A percentile compares a stretch with the other conserved stretches of the same genome.
Conservation (phyloP, 441 rosid genomes). For the Codiaeum variegatum region DNA sequence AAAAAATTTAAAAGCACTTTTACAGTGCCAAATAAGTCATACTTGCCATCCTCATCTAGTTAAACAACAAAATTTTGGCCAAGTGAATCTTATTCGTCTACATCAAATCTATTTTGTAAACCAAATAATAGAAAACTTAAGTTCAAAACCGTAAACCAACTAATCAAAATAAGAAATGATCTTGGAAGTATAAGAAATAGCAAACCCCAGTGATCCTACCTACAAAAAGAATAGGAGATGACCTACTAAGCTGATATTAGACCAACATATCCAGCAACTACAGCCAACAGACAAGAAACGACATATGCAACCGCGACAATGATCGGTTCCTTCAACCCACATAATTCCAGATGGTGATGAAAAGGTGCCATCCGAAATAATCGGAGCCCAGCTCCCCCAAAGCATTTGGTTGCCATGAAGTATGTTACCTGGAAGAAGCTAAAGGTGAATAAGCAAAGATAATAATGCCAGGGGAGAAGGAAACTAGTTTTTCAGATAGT, state of each 20-base stretch:
- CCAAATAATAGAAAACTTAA: not conserved
- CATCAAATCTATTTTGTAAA: not conserved
- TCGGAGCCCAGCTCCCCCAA: slow-evolving; percentile 43
- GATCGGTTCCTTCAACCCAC: slow-evolving; percentile 59
- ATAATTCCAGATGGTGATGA: slow-evolving; percentile 58
- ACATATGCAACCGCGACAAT: slow-evolving; percentile 67
- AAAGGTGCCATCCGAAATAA: slow-evolving; percentile 60
- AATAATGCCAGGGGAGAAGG: not conserved
- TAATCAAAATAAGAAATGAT: not conserved
- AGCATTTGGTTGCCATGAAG: slow-evolving; percentile 41
- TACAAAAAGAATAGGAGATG: slow-evolving; percentile 3
- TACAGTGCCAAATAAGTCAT: too few relatives aligned
- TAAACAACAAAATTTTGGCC: too few relatives aligned
- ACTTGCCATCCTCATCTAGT: too few relatives aligned
- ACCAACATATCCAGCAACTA: slow-evolving; percentile 74
- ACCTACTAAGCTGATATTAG: slow-evolving; percentile 52
- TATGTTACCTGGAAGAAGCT: slow-evolving; percentile 41
- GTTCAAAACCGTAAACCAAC: not conserved
- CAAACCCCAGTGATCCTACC: not conserved
- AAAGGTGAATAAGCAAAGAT: not conserved
- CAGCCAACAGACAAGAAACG: slow-evolving; percentile 50
- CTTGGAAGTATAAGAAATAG: not conserved
- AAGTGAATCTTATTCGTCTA: not conserved
- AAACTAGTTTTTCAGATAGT: not conserved
- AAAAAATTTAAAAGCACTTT: too few relatives aligned